A percentile compares a stretch with the other conserved stretches of the same genome.
phyloP scores from a whole-genome alignment of 148 eudicot species.

The Rheum nobile region DNA sequence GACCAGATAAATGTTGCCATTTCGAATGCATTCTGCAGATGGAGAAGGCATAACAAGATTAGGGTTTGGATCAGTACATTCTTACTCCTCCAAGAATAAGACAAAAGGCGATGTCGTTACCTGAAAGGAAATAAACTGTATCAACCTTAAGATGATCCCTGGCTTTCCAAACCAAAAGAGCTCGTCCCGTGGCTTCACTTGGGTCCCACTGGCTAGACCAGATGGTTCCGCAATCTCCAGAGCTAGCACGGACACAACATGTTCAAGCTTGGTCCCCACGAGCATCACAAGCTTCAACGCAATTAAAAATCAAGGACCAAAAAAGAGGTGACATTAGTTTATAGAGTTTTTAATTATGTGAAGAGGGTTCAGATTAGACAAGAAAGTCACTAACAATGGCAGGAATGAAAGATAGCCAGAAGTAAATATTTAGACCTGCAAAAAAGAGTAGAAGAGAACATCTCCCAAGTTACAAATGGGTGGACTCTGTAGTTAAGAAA shows the following conservation, averaged over 20 bases:
- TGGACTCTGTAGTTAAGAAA: neutral
- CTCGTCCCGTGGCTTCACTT: constrained; percentile 92
- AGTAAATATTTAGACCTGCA: constrained; percentile 88
- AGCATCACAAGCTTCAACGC: constrained; percentile 69
- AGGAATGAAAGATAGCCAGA: constrained; percentile 96
- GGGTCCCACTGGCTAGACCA: constrained; percentile 46
- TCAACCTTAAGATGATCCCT: constrained; percentile 52
- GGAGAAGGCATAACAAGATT: neutral
- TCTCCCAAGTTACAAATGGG: neutral
- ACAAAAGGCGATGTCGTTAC: constrained; percentile 18
- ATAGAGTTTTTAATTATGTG: neutral
- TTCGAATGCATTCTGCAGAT: constrained; percentile 88
- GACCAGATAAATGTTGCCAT: constrained; percentile 98
- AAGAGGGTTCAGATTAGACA: neutral
- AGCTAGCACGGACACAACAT: constrained; percentile 89
- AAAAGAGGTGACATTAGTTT: neutral
- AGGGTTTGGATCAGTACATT: neutral
- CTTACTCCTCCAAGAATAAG: neutral
- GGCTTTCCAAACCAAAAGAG: constrained; percentile 99
- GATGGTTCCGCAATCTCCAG: constrained; percentile 62
- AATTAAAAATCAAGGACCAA: neutral
- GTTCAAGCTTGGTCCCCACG: constrained; percentile 97
- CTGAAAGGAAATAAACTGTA: constrained; percentile 97
- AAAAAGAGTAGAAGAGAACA: neutral
- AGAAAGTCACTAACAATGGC: constrained; percentile 51